Evolutionary conservation across 1,284 basidiomycete species (phyloP), one percentile per base, ranked within the genome.

Genomic region (Pseudozyma thailandica): DNA sequence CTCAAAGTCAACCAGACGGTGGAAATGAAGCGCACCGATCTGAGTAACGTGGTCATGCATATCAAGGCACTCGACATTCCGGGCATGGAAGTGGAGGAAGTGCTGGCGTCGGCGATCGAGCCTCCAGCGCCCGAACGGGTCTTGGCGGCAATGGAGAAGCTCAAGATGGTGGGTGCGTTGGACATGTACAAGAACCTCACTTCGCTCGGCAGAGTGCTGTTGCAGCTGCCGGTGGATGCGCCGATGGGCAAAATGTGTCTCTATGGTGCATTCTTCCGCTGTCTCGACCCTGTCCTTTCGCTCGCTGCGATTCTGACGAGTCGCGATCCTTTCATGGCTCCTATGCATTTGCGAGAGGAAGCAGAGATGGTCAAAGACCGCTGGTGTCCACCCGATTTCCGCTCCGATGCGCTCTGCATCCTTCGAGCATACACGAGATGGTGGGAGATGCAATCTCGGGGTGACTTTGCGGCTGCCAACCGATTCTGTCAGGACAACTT

Each of bases 31-130:
- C 88, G 94, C 28, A 66, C 70, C 15, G 81, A 83, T 53, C 69
- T 83, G 39, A 82, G 78, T 55, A 80, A 82, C 51, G 77, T 81
- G 20, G 80, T 81, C 74, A 93, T 82, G 94, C 94, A 95, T 82
- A 89, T 98, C 84, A 98, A 96, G 80, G 94, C 94, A n/a, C 87
- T 97, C 44, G 90, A 94, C 79, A 92, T 97, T 82, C 91, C 93
- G 6, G 89, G 89, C 49, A 90, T 94, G 89, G 85, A 88, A 30
- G 92, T 92, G 18, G 92, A 96, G 80, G 90, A 94, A 57, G 93
- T 97, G 23, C 86, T 98, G 18, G 89, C 88, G 0, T 89, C 88
- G 21, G 88, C 91, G 9, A 97, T 97, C 70, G 94, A 97, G 83
- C 92, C 95, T 6, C 94, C 94, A n/a, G 89, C 88, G 42, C 84